A percentile compares a stretch with the other conserved stretches of the same genome.
Evolutionary conservation across 805 yeast species (phyloP).

Genomic region (Millerago galiae): DNA sequence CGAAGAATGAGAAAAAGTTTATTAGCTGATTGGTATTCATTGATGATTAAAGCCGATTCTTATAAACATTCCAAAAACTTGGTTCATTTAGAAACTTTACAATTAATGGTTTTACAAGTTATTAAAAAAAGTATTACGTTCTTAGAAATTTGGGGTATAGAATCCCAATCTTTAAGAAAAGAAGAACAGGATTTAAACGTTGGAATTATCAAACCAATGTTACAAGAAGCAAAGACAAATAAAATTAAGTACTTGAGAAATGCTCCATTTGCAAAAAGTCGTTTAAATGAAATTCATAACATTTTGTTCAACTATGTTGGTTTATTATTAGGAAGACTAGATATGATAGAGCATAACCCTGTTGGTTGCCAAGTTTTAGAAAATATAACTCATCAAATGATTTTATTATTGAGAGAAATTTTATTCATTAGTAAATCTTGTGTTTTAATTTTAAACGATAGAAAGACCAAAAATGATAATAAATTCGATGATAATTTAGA

Average conservation of each 20-base stretch:
- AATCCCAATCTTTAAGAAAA: slow-evolving; percentile 38
- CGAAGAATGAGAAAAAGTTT: slow-evolving; percentile 61
- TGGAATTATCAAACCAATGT: slow-evolving; percentile 1
- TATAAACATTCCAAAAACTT: slow-evolving; percentile 57
- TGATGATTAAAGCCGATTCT: slow-evolving; percentile 71
- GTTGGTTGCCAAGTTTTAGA: slow-evolving; percentile 65
- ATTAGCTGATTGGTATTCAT: slow-evolving; percentile 74
- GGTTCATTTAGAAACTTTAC: slow-evolving; percentile 54
- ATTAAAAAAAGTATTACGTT: slow-evolving; percentile 57
- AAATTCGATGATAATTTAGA: slow-evolving; percentile 42
- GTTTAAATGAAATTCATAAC: slow-evolving; percentile 60
- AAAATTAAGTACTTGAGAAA: slow-evolving; percentile 37
- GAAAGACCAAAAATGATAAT: slow-evolving; percentile 15
- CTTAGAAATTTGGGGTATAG: slow-evolving; percentile 66
- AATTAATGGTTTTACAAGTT: slow-evolving; percentile 60
- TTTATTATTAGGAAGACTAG: slow-evolving; percentile 67
- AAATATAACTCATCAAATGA: slow-evolving; percentile 60
- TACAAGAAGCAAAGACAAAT: slow-evolving; percentile 1
- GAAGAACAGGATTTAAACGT: slow-evolving; percentile 7
- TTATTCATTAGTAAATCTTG: slow-evolving; percentile 51
- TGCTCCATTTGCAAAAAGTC: slow-evolving; percentile 57
- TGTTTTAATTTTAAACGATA: slow-evolving; percentile 27
- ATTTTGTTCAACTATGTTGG: slow-evolving; percentile 56
- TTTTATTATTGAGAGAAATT: slow-evolving; percentile 56
- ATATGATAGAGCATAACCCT: slow-evolving; percentile 67